These are phyloP conservation scores for Solanum hybrid DNA, from an alignment of 305 asterid genomes.

Conservation along the genomic window DNA sequence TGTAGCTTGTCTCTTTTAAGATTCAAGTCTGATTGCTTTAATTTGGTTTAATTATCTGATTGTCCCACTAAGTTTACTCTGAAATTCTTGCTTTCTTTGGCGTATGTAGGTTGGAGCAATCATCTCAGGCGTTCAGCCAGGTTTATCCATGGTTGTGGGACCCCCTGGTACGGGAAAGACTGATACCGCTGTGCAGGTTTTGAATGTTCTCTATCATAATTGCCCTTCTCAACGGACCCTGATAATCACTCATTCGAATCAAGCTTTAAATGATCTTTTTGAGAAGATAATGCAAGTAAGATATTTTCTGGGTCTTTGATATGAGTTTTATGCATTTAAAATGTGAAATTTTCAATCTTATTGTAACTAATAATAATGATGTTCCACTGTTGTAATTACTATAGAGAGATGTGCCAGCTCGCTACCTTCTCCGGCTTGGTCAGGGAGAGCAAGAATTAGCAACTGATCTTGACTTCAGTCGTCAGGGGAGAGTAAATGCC, in stretches of 20 bases:
- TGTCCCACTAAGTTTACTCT: background rate
- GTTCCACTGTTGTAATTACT: background rate
- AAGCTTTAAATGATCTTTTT: slow-evolving; percentile 92
- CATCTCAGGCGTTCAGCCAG: slow-evolving; percentile 90
- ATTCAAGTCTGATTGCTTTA: background rate
- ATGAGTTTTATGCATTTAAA: background rate
- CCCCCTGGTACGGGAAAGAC: slow-evolving; percentile 99
- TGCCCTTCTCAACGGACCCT: slow-evolving; percentile 98
- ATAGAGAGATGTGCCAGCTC: slow-evolving; percentile 98
- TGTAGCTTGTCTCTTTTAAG: background rate
- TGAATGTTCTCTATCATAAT: slow-evolving; percentile 92
- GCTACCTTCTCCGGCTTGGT: slow-evolving; percentile 96
- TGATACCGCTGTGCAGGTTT: slow-evolving; percentile 92
- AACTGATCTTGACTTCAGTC: slow-evolving; percentile 95
- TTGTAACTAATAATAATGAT: background rate
- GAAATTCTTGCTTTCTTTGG: background rate
- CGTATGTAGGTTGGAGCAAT: slow-evolving; percentile 72
- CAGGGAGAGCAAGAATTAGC: slow-evolving; percentile 99
- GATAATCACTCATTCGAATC: slow-evolving; percentile 96
- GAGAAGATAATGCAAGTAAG: slow-evolving; percentile 98
- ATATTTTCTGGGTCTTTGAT: background rate
- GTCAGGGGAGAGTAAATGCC: slow-evolving; percentile 99
- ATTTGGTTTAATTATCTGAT: background rate
- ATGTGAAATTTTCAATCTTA: background rate
- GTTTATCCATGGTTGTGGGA: slow-evolving; percentile 96